Evolutionary conservation across 2,329 filamentous ascomycete genomes (phyloP).

Genomic region (Colletotrichum graminicola): DNA sequence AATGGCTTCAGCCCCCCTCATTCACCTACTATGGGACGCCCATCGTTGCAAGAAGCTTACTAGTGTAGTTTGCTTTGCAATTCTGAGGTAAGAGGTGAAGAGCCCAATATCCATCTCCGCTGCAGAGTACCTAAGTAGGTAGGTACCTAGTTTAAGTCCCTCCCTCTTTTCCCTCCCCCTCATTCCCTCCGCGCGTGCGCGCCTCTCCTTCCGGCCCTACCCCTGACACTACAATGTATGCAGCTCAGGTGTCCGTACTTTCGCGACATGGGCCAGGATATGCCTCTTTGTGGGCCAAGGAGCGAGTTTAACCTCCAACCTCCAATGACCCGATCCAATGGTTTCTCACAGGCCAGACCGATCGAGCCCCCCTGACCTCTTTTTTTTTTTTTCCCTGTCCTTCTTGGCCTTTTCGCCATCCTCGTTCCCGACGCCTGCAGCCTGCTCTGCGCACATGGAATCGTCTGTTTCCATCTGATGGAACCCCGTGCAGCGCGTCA

Average conservation of each 20-base stretch:
- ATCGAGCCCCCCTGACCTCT: slow-evolving; percentile 12
- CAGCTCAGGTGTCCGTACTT: not conserved
- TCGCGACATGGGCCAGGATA: slow-evolving; percentile 29
- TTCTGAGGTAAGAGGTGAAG: slow-evolving; percentile 32
- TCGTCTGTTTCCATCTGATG: not conserved
- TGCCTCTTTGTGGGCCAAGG: slow-evolving; percentile 11
- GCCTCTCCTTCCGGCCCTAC: not conserved
- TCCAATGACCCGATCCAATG: slow-evolving; percentile 40
- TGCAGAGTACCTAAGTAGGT: no score
- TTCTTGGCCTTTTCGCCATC: not conserved
- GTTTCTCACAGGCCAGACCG: slow-evolving; percentile 32
- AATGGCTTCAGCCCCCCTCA: slow-evolving; percentile 11
- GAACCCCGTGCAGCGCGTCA: not conserved
- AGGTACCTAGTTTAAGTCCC: no score
- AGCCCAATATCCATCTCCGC: slow-evolving; percentile 1
- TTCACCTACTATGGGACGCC: slow-evolving; percentile 16
- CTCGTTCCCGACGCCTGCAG: not conserved
- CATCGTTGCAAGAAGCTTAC: slow-evolving; percentile 14
- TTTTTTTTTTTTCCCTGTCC: not conserved
- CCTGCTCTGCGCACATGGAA: not conserved
- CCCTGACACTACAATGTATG: not conserved
- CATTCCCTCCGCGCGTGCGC: not conserved
- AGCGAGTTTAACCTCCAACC: slow-evolving; percentile 36
- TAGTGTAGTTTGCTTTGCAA: slow-evolving; percentile 28
- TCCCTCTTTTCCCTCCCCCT: not conserved